Base-by-base conservation (phyloP, 163 green algal genomes). In the Trebouxiophyceae sp. region DNA sequence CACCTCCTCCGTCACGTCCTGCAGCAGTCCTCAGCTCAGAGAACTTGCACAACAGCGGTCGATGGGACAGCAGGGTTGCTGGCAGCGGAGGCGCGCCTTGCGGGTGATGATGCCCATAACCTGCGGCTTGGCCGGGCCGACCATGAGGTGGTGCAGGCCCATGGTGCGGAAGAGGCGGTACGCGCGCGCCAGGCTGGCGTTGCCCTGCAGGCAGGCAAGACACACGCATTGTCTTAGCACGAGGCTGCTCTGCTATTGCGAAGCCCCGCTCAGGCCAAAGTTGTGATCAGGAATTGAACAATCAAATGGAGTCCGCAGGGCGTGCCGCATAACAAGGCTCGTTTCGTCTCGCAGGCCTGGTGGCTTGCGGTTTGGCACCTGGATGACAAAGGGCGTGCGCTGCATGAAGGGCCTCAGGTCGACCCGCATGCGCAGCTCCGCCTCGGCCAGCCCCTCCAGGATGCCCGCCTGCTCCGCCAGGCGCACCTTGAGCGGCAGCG, bases 391-490 rank as follows among this genome's bases (percentile, higher is more conserved):
- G 19, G 84, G 84, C 3, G 79, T 74, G 19, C 77, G 69, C 74
- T 91, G 82, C 84, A 91, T 87, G 77, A 84, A 89, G 20, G 75
- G 74, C 23, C 71, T 61, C 62, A 88, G 65, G 62, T 91, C 82
- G 8, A 89, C 63, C 27, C 30, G 59, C 62, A 72, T 58, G 16
- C 68, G 39, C 45, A 65, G 29, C 24, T 65, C 65, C 44, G 31
- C 57, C 8, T 60, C 8, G 24, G 44, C 31, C 23, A 71, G 57
- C 4, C 45, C 28, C 12, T 27, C 33, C 30, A 71, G 19, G 39
- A 82, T 77, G 26, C 31, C 45, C 8, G 74, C 63, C 46, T 78
- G 64, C 31, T 82, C 70, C 31, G 67, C 67, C 23, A 57, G 47
- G 19, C 23, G 47, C 31, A 82, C 56, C 62, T 77, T 82, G 0